Conservation (phyloP, 208 protist species). For the Naegleria gruberi region DNA sequence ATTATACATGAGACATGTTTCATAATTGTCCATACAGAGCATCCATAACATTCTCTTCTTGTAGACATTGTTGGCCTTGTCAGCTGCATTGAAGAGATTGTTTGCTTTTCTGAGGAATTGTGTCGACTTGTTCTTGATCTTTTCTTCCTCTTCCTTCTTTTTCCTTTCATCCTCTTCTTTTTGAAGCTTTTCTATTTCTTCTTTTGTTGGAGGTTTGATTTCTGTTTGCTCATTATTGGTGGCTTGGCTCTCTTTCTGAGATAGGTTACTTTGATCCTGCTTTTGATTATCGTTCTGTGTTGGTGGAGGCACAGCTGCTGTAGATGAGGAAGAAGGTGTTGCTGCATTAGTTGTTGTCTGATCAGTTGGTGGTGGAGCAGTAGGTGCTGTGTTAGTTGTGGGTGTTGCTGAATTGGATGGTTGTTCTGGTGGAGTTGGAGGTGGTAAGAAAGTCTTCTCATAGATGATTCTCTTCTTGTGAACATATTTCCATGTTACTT, state of each 20-base stretch:
- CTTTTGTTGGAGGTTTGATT: neutral
- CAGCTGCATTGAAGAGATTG: neutral
- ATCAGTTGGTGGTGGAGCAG: neutral
- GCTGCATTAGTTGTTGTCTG: neutral
- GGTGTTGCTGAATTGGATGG: neutral
- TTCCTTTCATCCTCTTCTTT: neutral
- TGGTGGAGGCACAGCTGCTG: neutral
- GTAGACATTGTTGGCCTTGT: neutral
- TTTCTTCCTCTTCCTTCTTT: neutral
- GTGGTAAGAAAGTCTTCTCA: neutral
- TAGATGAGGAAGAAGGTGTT: neutral
- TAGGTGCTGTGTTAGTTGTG: neutral
- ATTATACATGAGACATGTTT: slow-evolving; percentile 1
- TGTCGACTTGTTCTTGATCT: neutral
- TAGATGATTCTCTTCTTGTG: neutral
- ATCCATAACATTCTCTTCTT: slow-evolving; percentile 6
- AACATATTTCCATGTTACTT: slow-evolving; percentile 1
- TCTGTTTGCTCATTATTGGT: neutral
- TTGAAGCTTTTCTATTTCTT: neutral
- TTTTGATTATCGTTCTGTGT: neutral
- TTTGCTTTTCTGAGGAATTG: neutral
- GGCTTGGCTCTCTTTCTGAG: neutral
- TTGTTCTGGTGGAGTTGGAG: neutral
- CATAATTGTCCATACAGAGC: slow-evolving; percentile 3
- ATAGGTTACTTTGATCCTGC: neutral